Percentiles rank a stretch among this genome's conserved stretches.
These are phyloP conservation scores for Schizochytrium sp. DNA, from an alignment of 108 stramenopile species.

Conservation along the genomic window DNA sequence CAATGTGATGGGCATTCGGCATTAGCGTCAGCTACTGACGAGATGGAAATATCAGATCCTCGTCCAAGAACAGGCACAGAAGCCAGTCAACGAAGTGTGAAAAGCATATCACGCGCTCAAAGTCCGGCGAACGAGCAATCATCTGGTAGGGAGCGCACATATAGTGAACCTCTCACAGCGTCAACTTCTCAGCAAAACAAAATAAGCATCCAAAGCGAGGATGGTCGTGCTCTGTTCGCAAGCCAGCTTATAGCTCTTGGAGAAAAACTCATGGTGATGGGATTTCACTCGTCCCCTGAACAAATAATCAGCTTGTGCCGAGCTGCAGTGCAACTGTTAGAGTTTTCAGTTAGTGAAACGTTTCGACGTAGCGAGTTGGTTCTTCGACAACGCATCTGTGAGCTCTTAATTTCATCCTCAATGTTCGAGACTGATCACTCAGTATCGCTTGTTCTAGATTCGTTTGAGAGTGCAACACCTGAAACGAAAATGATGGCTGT, in stretches of 20 bases:
- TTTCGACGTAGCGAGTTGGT: conserved; percentile 12
- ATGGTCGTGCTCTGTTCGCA: background rate
- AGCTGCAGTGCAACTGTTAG: background rate
- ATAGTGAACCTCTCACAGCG: too few species aligned
- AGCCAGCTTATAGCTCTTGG: conserved; percentile 6
- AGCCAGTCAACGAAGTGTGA: background rate
- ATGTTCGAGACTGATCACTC: conserved; percentile 37
- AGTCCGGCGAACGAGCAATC: too few species aligned
- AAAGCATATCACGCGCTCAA: background rate
- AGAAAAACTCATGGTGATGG: background rate
- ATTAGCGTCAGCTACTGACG: too few species aligned
- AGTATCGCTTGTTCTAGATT: conserved; percentile 17
- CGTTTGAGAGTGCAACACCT: conserved; percentile 15
- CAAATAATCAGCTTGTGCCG: conserved; percentile 39
- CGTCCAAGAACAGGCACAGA: background rate
- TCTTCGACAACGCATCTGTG: conserved; percentile 6
- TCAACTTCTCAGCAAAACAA: background rate
- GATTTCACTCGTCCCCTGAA: background rate
- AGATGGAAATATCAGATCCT: too few species aligned
- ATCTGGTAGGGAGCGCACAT: too few species aligned
- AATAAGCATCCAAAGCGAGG: background rate
- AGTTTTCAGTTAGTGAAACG: background rate
- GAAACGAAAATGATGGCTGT: conserved; percentile 16
- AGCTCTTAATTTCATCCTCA: background rate
- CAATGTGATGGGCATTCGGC: too few species aligned